phyloP scores from a whole-genome alignment of 306 rosid genomes.

The Fragaria vesca region DNA sequence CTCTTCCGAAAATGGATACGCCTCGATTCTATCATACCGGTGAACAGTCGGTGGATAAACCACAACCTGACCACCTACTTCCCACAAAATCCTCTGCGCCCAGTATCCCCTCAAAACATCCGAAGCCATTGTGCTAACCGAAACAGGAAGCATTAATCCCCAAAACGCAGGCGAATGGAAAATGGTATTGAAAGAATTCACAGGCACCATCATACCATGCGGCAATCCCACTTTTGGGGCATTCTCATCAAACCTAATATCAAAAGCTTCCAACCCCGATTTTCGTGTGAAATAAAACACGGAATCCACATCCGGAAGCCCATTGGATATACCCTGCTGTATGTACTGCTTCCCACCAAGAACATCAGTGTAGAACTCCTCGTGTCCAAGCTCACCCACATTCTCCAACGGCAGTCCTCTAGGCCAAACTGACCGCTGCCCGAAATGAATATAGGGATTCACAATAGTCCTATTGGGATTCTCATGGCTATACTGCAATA shows the following conservation, averaged over 20 bases:
- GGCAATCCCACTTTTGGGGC: slow-evolving; percentile 94
- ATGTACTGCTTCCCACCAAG: slow-evolving; percentile 93
- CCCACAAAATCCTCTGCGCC: slow-evolving; percentile 99
- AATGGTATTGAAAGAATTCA: slow-evolving; percentile 85
- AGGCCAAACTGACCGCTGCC: slow-evolving; percentile 98
- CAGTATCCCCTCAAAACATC: slow-evolving; percentile 97
- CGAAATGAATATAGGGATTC: slow-evolving; percentile 93
- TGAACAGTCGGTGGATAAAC: slow-evolving; percentile 93
- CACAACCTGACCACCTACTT: slow-evolving; percentile 81
- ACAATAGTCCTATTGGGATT: slow-evolving; percentile 75
- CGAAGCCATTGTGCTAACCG: slow-evolving; percentile 91
- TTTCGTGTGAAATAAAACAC: slow-evolving; percentile 94
- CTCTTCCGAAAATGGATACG: slow-evolving; percentile 90
- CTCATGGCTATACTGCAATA: slow-evolving; percentile 85
- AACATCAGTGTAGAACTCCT: slow-evolving; percentile 81
- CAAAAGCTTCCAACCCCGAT: slow-evolving; percentile 72
- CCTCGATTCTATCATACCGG: slow-evolving; percentile 74
- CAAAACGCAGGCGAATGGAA: slow-evolving; percentile 90
- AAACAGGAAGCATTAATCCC: slow-evolving; percentile 98
- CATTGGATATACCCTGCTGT: slow-evolving; percentile 91
- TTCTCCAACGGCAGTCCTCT: slow-evolving; percentile 94
- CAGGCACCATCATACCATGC: slow-evolving; percentile 85
- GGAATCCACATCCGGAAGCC: slow-evolving; percentile 94
- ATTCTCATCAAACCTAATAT: slow-evolving; percentile 74
- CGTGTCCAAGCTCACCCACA: slow-evolving; percentile 85